Evolutionary conservation across 2,329 filamentous ascomycete species (phyloP).

Genomic region (Hirsutella thompsonii): DNA sequence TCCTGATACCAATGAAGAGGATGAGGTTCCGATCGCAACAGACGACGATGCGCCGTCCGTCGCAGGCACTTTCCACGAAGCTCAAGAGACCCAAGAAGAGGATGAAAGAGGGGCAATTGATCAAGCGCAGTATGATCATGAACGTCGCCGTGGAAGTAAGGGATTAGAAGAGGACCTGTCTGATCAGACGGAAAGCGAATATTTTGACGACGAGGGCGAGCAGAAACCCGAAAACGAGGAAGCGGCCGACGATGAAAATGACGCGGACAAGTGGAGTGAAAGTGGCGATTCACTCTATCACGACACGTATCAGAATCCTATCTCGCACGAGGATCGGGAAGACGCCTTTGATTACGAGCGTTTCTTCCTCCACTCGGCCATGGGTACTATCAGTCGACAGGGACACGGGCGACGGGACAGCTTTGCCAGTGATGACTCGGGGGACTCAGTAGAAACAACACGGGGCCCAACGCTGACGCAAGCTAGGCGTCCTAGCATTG

Average conservation of each 20-base stretch:
- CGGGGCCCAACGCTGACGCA: conserved; percentile 26
- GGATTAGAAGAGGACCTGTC: not conserved
- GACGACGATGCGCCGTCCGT: conserved; percentile 1
- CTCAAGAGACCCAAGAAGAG: conserved; percentile 1
- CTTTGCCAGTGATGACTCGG: conserved; percentile 41
- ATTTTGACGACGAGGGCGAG: not conserved
- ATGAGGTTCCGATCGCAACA: conserved; percentile 5
- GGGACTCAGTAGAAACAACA: conserved; percentile 49
- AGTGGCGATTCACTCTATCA: conserved; percentile 52
- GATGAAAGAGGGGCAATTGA: not conserved
- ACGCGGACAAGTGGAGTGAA: conserved; percentile 36
- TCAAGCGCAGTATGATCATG: not conserved
- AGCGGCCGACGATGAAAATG: not conserved
- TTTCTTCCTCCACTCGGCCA: conserved; percentile 86
- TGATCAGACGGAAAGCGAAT: not conserved
- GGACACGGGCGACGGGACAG: conserved; percentile 21
- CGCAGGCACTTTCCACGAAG: not conserved
- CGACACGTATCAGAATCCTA: conserved; percentile 42
- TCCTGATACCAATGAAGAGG: not conserved
- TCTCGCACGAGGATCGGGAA: conserved; percentile 82
- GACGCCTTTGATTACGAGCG: conserved; percentile 96
- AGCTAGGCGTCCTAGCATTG: conserved; percentile 30
- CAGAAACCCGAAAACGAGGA: conserved; percentile 7
- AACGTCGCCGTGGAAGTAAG: not conserved
- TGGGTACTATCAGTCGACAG: conserved; percentile 57